These are phyloP conservation scores for Pogostemon cablin DNA, from an alignment of 257 asterid species.

Conservation along the genomic window DNA sequence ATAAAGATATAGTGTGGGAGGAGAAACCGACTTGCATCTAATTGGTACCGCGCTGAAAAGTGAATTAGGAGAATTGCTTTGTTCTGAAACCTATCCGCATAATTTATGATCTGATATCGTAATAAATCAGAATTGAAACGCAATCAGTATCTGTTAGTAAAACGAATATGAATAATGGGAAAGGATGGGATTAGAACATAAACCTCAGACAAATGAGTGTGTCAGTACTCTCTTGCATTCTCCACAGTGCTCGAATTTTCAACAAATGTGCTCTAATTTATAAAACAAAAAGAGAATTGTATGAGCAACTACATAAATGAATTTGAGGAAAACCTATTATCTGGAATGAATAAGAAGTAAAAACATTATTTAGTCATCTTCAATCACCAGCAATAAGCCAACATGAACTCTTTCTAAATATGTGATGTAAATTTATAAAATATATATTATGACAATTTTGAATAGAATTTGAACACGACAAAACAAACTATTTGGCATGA, in stretches of 20 bases:
- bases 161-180: slow-evolving; percentile 1
- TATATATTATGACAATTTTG: slow-evolving; percentile 4
- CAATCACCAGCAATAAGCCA: background rate
- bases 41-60: slow-evolving; percentile 93
- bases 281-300: slow-evolving; percentile 22
- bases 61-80: slow-evolving; percentile 93
- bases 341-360: background rate
- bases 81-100: slow-evolving; percentile 76
- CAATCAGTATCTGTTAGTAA: slow-evolving; percentile 18
- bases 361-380: background rate
- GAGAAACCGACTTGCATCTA: slow-evolving; percentile 60
- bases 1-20: slow-evolving; percentile 13
- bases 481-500: slow-evolving; percentile 12
- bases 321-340: background rate
- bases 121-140: slow-evolving; percentile 19
- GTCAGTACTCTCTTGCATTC: slow-evolving; percentile 87
- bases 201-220: slow-evolving; percentile 95
- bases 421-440: background rate
- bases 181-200: slow-evolving; percentile 1
- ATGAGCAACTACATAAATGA: slow-evolving; percentile 9
- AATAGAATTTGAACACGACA: background rate
- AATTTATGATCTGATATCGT: slow-evolving; percentile 55
- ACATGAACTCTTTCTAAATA: slow-evolving; percentile 2
- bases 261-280: slow-evolving; percentile 79
- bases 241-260: slow-evolving; percentile 58